phyloP scores from a whole-genome alignment of 1,139 yeast genomes.

The Blastobotrys buckinghamii region DNA sequence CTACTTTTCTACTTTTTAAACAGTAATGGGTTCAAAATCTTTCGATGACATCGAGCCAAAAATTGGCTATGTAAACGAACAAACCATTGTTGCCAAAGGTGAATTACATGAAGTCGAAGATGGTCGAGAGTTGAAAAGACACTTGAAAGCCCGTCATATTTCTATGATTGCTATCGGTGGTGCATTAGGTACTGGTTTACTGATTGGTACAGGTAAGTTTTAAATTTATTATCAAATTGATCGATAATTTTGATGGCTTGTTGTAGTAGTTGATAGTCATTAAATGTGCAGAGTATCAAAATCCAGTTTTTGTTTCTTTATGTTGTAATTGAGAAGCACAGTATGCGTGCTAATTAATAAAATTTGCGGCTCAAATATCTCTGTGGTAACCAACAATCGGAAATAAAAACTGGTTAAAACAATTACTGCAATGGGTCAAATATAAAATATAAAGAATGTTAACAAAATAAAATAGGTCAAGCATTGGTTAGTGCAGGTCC shows the following conservation, averaged over 20 bases:
- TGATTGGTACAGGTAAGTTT: constrained; percentile 58
- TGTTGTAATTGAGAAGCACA: too few relatives aligned
- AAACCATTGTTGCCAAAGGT: not conserved
- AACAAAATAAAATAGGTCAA: constrained; percentile 13
- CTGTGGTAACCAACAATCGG: too few relatives aligned
- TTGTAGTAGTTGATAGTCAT: too few relatives aligned
- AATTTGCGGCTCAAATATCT: too few relatives aligned
- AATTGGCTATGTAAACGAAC: not conserved
- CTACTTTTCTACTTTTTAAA: not conserved
- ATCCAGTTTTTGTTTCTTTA: too few relatives aligned
- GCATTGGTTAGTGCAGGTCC: constrained; percentile 59
- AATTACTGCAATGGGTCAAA: too few relatives aligned
- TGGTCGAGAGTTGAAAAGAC: constrained; percentile 41
- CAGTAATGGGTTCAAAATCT: not conserved
- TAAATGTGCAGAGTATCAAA: too few relatives aligned
- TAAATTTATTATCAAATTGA: too few relatives aligned
- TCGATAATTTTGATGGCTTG: too few relatives aligned
- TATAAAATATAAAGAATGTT: too few relatives aligned
- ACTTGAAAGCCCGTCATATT: constrained; percentile 56
- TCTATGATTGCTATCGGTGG: constrained; percentile 75
- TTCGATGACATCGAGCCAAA: constrained; percentile 1
- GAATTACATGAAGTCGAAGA: constrained; percentile 1
- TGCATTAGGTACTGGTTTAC: constrained; percentile 61
- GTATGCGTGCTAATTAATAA: too few relatives aligned
- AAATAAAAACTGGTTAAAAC: too few relatives aligned